Base-by-base conservation (phyloP, 768 basidiomycete species). In the Phaffia australis region DNA sequence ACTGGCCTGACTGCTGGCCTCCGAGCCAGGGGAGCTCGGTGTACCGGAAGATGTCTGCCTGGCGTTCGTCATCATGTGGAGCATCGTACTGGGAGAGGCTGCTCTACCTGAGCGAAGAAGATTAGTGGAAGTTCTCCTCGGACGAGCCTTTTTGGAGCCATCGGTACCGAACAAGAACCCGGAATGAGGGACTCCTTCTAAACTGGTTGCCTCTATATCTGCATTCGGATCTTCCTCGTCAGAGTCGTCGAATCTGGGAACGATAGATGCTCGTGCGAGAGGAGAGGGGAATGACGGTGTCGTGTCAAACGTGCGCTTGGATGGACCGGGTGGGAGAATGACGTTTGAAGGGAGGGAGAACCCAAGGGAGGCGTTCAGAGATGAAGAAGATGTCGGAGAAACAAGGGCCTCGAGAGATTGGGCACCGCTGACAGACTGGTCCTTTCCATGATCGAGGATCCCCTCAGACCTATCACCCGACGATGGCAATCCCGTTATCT, bases 191-290 rank as follows among this genome's bases (percentile, higher is more conserved):
- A 60, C 59, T 46, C 63, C 15, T 46, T 65, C 64, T 0, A 63
- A 52, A 11, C 47, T 64, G 32, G 56, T 35, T 1, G 62, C 47
- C 55, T 67, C 66, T 49, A 67, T 61, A 27, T 67, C 66, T 35
- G 52, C 65, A 42, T 67, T 52, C 15, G 48, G 52, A 19, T 69
- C 62, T 7, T 52, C 51, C 14, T 69, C 67, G 27, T 64, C 57
- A 62, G 58, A 57, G 14, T 63, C 62, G 3, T 23, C 23, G 27
- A 50, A 23, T 6, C 48, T 57, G 1, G 67, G 67, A 0, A 69
- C 67, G 60, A 69, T 69, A 14, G 67, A 69, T 27, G 67, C 62
- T n/a, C 67, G 49, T 16, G 67, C 62, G 1, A 69, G 52, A 9
- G 67, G 67, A 2, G 62, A 63, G 19, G 67, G 67, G 49, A 69